Evolutionary conservation across 2,329 filamentous ascomycete genomes (phyloP), one percentile per base, ranked within the genome.

Genomic region (Ciborinia camelliae): DNA sequence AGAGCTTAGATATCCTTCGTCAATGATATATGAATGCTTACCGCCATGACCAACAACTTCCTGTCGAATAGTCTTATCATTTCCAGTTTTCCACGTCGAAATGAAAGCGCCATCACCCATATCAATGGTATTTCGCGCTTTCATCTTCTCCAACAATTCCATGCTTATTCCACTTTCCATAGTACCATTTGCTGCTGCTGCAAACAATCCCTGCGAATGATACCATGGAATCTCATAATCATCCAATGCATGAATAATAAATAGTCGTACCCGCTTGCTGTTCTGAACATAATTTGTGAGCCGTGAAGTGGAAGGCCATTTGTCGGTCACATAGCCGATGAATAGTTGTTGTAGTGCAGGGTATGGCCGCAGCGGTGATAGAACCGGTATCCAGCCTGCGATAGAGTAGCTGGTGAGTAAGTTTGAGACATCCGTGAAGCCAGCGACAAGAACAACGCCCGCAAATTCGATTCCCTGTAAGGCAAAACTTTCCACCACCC

Each of bases 151-250:
- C 30, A 75, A 64, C 12, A 73, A 47, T 1, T 54, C 66, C 10
- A 65, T 10, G 23, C 69, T 68, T 68, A 72, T 72, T 23, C 72
- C 77, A 12, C 75, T 75, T 51, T 73, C 69, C 2, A 79, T 74
- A 1, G 81, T 80, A 52, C 84, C 83, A 62, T 81, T 81, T 2
- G 84, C 84, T 0, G 87, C 84, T 0, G 83, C 81, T 37, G 78
- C 78, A 73, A 90, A 91, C 1, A 91, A 77, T 69, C 80, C 81
- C 70, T 88, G 83, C 51, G 87, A 86, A 72, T 92, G 87, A 1
- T 79, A 82, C 78, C 86, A 94, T 0, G 90, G 87, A 66, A 98
- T 97, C 71, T 97, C 91, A 65, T 80, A 79, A 74, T 98, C 94
- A 72, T 97, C 86, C 62, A 84, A 82, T 20, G 92, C 90, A 72